Base-by-base conservation (phyloP, 495 filamentous ascomycete species). In the Geoglossum glabrum region DNA sequence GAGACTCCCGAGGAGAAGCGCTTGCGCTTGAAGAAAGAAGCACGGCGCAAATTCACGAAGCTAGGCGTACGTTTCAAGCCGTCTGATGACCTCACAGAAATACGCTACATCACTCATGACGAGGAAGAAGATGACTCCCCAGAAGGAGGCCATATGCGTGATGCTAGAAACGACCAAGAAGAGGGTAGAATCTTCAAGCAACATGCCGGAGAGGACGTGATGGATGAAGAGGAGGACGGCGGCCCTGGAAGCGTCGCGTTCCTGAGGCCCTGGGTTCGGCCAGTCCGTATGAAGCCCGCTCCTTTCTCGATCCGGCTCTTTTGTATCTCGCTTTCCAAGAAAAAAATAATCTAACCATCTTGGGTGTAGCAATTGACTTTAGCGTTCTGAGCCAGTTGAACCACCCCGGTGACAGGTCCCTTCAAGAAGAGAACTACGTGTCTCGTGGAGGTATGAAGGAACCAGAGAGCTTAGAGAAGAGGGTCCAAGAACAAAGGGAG, bases 101-200 rank as follows among this genome's bases (percentile, higher is more conserved):
- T 92, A 36, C 75, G 82, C 46, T 71, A 82, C 23, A 90, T 95
- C 64, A 81, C 79, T 27, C 85, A 88, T 58, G 81, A 90, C 58
- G 81, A 90, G 57, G 84, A 82, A 25, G 87, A 93, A 65, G 85
- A 92, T 57, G 71, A 82, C 59, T 82, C 81, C n/a, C 82, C 81
- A 9, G 75, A 80, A 27, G 75, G 77, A 59, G 81, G 75, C 55
- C 77, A 81, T 69, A 68, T 80, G 34, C 77, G 81, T 38, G 83
- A 89, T 68, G 78, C 76, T 1, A 76, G 78, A 38, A 85, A 90
- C 61, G 79, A 83, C 52, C 79, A 80, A 30, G 77, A 77, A 21
- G 89, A 95, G 70, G 86, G 87, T 31, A 83, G 83, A 60, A 83
- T 86, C 66, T 78, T 92, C 62, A 92, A 88, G 67, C 77, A 85